These are phyloP conservation scores for Penicillium crustosum DNA, from an alignment of 2,329 filamentous ascomycete genomes.

Conservation along the genomic window DNA sequence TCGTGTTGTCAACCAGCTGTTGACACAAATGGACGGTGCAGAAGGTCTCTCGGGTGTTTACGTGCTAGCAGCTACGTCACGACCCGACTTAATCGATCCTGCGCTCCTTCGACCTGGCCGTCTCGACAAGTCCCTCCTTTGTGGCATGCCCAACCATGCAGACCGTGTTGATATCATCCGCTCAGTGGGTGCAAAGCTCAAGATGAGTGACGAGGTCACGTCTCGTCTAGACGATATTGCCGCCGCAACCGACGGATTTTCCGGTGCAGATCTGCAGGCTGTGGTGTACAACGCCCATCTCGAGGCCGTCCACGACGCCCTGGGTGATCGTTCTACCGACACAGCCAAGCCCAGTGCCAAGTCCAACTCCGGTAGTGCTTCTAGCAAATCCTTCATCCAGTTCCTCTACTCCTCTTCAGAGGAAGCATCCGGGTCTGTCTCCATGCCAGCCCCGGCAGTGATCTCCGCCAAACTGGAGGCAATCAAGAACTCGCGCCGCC, in stretches of 20 bases:
- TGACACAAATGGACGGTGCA: constrained; percentile 98
- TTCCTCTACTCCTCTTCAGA: constrained; percentile 71
- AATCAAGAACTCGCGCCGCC: constrained; percentile 70
- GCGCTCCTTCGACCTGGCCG: constrained; percentile 87
- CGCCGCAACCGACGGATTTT: constrained; percentile 79
- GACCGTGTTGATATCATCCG: constrained; percentile 86
- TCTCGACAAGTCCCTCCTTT: constrained; percentile 88
- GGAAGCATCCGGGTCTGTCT: constrained; percentile 55
- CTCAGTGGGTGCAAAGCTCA: constrained; percentile 79
- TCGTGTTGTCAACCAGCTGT: constrained; percentile 93
- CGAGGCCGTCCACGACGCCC: constrained; percentile 91
- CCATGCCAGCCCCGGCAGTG: constrained; percentile 72
- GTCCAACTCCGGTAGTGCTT: constrained; percentile 34
- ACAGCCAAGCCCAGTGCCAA: constrained; percentile 43
- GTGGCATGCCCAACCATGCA: constrained; percentile 76
- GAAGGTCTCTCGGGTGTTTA: constrained; percentile 95
- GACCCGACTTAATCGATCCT: constrained; percentile 93
- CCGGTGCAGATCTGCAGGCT: constrained; percentile 90
- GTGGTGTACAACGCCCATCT: constrained; percentile 95
- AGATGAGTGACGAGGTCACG: constrained; percentile 66
- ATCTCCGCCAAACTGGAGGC: constrained; percentile 80
- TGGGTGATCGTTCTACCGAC: constrained; percentile 56
- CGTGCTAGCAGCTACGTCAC: constrained; percentile 87
- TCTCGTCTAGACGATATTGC: constrained; percentile 72
- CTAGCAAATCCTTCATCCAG: constrained; percentile 63